Percentiles rank a stretch among this genome's conserved stretches.
These are phyloP conservation scores for Claviceps sorghi DNA, from an alignment of 2,329 filamentous ascomycete species.

Conservation along the genomic window DNA sequence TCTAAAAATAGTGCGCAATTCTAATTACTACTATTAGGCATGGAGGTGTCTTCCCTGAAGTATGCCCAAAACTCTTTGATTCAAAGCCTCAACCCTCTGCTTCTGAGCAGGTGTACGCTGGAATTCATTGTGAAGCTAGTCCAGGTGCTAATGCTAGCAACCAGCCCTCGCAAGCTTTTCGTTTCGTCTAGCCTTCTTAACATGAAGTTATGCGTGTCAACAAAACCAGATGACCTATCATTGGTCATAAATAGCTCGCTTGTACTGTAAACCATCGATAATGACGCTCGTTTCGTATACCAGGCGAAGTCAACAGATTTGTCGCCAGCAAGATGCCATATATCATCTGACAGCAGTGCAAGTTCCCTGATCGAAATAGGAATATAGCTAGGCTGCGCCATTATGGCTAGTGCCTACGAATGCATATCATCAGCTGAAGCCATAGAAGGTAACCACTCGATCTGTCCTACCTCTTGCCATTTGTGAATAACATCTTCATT, in stretches of 20 bases:
- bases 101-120: constrained; percentile 68
- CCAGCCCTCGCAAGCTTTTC: constrained; percentile 43
- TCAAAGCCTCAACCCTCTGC: constrained; percentile 72
- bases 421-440: not conserved
- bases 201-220: constrained; percentile 68
- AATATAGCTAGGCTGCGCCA: constrained; percentile 72
- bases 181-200: constrained; percentile 59
- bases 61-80: not conserved
- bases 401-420: constrained; percentile 64
- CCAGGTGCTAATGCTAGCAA: constrained; percentile 59
- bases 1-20: not conserved
- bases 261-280: constrained; percentile 49
- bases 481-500: constrained; percentile 59
- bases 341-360: constrained; percentile 73
- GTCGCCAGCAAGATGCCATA: constrained; percentile 78
- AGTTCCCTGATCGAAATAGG: constrained; percentile 66
- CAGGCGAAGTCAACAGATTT: constrained; percentile 67
- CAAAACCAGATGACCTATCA: constrained; percentile 58
- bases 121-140: constrained; percentile 67
- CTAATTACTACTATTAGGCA: not conserved
- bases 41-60: not conserved
- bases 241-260: constrained; percentile 91
- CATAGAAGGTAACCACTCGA: not conserved
- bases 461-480: constrained; percentile 63
- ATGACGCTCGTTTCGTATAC: constrained; percentile 54